Percentiles rank a stretch among this genome's conserved stretches.
These are phyloP conservation scores for Nothopassalora personata DNA, from an alignment of 2,329 filamentous ascomycete species.

Conservation along the genomic window DNA sequence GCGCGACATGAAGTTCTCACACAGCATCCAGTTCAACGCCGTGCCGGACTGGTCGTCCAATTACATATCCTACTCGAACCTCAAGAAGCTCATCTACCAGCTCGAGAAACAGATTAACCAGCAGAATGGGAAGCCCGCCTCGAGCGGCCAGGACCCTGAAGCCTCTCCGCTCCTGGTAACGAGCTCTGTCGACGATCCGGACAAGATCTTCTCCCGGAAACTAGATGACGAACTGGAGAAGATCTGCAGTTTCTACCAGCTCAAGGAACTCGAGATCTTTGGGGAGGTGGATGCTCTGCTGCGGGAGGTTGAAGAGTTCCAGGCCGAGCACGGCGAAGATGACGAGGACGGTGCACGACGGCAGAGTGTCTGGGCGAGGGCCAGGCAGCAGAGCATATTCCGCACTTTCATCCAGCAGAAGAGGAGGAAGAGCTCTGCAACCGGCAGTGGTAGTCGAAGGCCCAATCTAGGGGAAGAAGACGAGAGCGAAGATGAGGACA, in stretches of 20 bases:
- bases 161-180: slow-evolving; percentile 70
- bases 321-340: slow-evolving; percentile 48
- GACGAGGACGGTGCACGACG: slow-evolving; percentile 27
- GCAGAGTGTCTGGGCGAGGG: slow-evolving; percentile 30
- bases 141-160: slow-evolving; percentile 62
- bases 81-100: slow-evolving; percentile 97
- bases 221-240: slow-evolving; percentile 90
- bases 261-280: slow-evolving; percentile 84
- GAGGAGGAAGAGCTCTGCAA: slow-evolving; percentile 42
- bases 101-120: slow-evolving; percentile 76
- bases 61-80: slow-evolving; percentile 96
- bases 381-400: slow-evolving; percentile 47
- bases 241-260: slow-evolving; percentile 80
- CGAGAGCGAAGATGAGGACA: slow-evolving; percentile 51
- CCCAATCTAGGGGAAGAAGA: slow-evolving; percentile 57
- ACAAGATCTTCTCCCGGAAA: slow-evolving; percentile 72
- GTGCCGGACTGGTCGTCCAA: slow-evolving; percentile 99
- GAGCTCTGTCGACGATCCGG: slow-evolving; percentile 58
- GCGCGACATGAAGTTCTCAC: slow-evolving; percentile 98
- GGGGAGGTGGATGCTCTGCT: slow-evolving; percentile 75
- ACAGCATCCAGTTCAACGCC: slow-evolving; percentile 98
- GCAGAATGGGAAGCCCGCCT: slow-evolving; percentile 37
- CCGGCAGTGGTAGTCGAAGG: slow-evolving; percentile 33
- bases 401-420: slow-evolving; percentile 41
- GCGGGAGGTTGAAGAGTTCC: slow-evolving; percentile 64